A percentile compares a stretch with the other conserved stretches of the same genome.
phyloP scores from a whole-genome alignment of 495 filamentous ascomycete genomes.

The Penicillium lagena region DNA sequence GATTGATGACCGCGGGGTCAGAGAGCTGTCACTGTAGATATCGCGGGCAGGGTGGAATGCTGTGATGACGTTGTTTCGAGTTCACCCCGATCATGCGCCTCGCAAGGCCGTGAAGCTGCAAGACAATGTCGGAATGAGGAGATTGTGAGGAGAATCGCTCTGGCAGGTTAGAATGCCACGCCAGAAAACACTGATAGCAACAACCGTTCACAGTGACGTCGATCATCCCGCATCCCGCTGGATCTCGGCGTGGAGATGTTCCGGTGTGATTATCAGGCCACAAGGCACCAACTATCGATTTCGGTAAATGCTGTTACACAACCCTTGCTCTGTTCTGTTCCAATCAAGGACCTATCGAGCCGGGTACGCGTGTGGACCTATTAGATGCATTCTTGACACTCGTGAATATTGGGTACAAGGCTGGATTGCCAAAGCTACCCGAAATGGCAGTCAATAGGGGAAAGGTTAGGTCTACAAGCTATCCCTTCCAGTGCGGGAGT shows the following conservation, averaged over 20 bases:
- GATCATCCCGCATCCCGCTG: conserved; percentile 23
- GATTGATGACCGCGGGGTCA: not conserved
- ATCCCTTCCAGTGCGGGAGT: too few relatives aligned
- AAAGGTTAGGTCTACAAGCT: too few relatives aligned
- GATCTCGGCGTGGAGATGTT: conserved; percentile 9
- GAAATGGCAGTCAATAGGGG: too few relatives aligned
- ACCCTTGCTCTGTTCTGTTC: too few relatives aligned
- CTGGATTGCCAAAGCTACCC: too few relatives aligned
- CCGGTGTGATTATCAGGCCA: conserved; percentile 9
- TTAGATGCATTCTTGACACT: too few relatives aligned
- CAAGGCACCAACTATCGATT: conserved; percentile 6
- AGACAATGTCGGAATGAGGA: not conserved
- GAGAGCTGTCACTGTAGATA: not conserved
- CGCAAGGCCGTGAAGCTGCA: conserved; percentile 3
- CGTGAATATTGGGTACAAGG: too few relatives aligned
- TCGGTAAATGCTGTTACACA: too few relatives aligned
- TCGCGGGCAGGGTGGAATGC: conserved; percentile 9
- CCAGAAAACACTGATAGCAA: not conserved
- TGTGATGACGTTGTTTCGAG: conserved; percentile 22
- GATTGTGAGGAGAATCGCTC: not conserved
- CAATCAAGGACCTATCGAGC: too few relatives aligned
- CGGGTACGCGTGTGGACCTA: too few relatives aligned
- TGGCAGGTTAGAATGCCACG: not conserved
- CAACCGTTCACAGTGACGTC: conserved; percentile 14
- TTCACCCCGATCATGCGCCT: conserved; percentile 16